These are phyloP conservation scores for Scytalidium lignicola DNA, from an alignment of 2,329 filamentous ascomycete genomes.

Conservation along the genomic window DNA sequence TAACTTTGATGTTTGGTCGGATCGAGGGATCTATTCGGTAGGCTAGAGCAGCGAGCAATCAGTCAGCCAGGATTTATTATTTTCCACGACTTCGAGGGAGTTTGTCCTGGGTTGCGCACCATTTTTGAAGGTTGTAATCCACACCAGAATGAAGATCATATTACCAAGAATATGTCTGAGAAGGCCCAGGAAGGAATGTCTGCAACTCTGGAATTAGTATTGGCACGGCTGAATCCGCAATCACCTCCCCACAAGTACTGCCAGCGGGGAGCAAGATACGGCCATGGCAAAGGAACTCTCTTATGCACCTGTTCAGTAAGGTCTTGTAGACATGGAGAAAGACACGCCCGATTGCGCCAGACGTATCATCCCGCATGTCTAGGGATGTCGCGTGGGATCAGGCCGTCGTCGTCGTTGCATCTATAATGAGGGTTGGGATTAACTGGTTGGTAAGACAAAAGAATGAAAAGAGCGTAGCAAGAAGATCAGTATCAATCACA, in stretches of 20 bases:
- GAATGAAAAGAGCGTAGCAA: too few relatives aligned
- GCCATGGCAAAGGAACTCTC: too few relatives aligned
- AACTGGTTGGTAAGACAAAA: too few relatives aligned
- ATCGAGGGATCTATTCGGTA: slow-evolving; percentile 23
- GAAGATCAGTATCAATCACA: too few relatives aligned
- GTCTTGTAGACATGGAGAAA: slow-evolving; percentile 22
- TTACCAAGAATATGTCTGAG: slow-evolving; percentile 23
- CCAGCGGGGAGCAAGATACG: neutral
- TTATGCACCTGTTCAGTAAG: slow-evolving; percentile 19
- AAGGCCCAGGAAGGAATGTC: slow-evolving; percentile 23
- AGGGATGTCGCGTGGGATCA: too few relatives aligned
- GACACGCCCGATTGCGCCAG: slow-evolving; percentile 9
- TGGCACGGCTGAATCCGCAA: neutral
- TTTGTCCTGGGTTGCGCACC: slow-evolving; percentile 9
- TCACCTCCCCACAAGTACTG: neutral
- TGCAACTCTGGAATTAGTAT: slow-evolving; percentile 3
- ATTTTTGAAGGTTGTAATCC: slow-evolving; percentile 26
- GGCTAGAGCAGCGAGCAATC: slow-evolving; percentile 7
- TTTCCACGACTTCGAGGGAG: neutral
- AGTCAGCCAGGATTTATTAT: slow-evolving; percentile 1
- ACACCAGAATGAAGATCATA: slow-evolving; percentile 22
- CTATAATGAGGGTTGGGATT: too few relatives aligned
- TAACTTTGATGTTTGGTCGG: slow-evolving; percentile 19
- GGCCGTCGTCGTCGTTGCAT: too few relatives aligned
- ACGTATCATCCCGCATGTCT: too few relatives aligned